Conservation (phyloP, 495 filamentous ascomycete species). For the Hypoxylon rickii region DNA sequence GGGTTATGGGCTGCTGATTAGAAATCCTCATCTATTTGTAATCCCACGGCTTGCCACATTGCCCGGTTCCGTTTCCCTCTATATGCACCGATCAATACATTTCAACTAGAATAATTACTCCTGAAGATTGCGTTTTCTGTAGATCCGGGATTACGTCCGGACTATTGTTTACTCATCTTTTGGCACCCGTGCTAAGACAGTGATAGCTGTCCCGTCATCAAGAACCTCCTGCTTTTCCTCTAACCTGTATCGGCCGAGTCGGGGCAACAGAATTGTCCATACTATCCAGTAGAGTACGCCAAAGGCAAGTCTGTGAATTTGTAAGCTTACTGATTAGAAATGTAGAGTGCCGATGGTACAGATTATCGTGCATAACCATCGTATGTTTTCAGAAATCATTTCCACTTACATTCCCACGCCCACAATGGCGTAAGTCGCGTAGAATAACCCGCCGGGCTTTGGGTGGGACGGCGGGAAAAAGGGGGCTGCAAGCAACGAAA, state of each 20-base stretch:
- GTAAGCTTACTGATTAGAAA: conserved; percentile 52
- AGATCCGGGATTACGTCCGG: too few relatives aligned
- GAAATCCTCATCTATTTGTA: conserved; percentile 34
- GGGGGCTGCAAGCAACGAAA: conserved; percentile 57
- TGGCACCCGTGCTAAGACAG: conserved; percentile 55
- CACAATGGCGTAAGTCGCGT: conserved; percentile 75
- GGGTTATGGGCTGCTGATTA: conserved; percentile 17
- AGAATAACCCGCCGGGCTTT: conserved; percentile 63
- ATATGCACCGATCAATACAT: too few relatives aligned
- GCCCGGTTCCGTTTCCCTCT: too few relatives aligned
- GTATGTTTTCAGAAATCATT: not conserved
- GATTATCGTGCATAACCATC: too few relatives aligned
- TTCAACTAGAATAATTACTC: conserved; percentile 12
- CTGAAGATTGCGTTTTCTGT: conserved; percentile 3
- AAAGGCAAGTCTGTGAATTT: conserved; percentile 57
- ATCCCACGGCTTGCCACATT: conserved; percentile 2
- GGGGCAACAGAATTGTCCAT: conserved; percentile 67
- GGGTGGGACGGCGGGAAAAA: conserved; percentile 58
- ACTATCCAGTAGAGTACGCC: conserved; percentile 72
- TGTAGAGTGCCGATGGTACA: too few relatives aligned
- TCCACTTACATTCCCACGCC: conserved; percentile 68
- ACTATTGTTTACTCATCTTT: conserved; percentile 24
- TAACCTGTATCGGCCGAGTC: conserved; percentile 60
- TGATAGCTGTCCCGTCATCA: conserved; percentile 64
- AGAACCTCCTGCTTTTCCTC: conserved; percentile 62